Evolutionary conservation across 1,284 basidiomycete species (phyloP), one percentile per base, ranked within the genome.

Genomic region (Uromyces viciae-fabae): DNA sequence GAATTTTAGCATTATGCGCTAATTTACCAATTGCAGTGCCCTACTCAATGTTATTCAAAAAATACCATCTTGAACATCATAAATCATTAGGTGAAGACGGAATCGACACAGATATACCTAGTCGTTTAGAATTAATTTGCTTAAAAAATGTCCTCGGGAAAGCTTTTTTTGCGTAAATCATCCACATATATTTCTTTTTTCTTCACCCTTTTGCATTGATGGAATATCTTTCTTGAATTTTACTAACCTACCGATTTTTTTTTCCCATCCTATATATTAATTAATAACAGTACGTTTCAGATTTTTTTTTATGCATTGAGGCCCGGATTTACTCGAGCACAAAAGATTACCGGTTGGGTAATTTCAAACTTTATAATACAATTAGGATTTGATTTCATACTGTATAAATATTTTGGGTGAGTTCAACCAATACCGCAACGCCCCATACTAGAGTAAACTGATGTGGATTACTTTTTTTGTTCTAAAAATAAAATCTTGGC

Each of bases 251-350:
- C 52, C n/a, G 14, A 4, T 19, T 22, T 77, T 40, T 1, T 33
- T 36, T 52, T 9, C 36, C 52, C 38, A 42, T 62, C 46, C 8
- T 40, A n/a, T 28, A 31, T 60, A 31, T 31, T 25, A 8, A 9
- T 36, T 2, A n/a, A n/a, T 17, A n/a, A 1, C 46, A 75, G 72
- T 78, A 96, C 94, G 0, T 99, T 98, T 88, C 97, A 99, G 87
- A 95, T 99, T 83, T 88, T 99, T 81, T 99, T 99, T 88, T 99
- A 99, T 86, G 97, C 97, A 42, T 89, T 99, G 66, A 92, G 96
- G 40, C 96, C 96, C 0, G 93, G 93, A n/a, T 93, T 99, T 85
- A 92, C 98, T 78, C 92, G 94, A 68, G 88, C 90, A 3, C 96
- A 98, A 85, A 90, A 87, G 17, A 89, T 92, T 14, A 97, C 94